Evolutionary conservation across 345 rosid genomes (phyloP), one percentile per base, ranked within the genome.

Genomic region (Crucihimalaya himalaica): DNA sequence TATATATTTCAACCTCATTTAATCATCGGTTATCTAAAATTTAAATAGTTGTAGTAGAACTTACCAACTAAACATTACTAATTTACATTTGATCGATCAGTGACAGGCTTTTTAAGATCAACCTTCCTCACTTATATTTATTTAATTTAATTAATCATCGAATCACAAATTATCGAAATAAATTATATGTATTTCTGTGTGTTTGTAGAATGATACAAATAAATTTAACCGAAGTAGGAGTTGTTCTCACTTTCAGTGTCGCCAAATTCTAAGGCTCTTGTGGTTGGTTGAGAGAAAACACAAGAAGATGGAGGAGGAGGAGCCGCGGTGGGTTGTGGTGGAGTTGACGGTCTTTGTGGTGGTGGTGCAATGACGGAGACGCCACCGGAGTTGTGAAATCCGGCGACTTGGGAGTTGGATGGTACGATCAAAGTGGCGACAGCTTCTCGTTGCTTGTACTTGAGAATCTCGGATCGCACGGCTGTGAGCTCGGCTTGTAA

Each of bases 371-470:
- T 88, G 31, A 86, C 75, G 4, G 96, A 85, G 71, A 91, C 88
- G 8, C 79, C 69, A 6, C 84, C 83, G 6, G 96, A 68, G 35
- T 91, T 80, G 51, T 84, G 84, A 79, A 85, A 82, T 50, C 84
- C 80, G 64, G 83, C 74, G 28, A 82, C 65, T 65, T 84, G 91
- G 42, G 87, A 75, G 62, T 83, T 74, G 16, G 91, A 65, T n/a
- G 86, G 81, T 53, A 85, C 52, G 5, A 78, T 67, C 65, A 71
- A 65, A 72, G 76, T 66, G 34, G 70, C 64, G 18, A 70, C 80
- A 34, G 90, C 88, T 79, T 89, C 98, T 78, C 87, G 83, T 74
- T 84, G 89, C 69, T 88, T 91, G 85, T 85, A 89, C 76, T 87
- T 94, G 40, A 89, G 76, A 40, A 95, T 88, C 80, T 95, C 97